Evolutionary conservation across 2,329 filamentous ascomycete genomes (phyloP), one percentile per base, ranked within the genome.

Genomic region (Xylaria sp.): DNA sequence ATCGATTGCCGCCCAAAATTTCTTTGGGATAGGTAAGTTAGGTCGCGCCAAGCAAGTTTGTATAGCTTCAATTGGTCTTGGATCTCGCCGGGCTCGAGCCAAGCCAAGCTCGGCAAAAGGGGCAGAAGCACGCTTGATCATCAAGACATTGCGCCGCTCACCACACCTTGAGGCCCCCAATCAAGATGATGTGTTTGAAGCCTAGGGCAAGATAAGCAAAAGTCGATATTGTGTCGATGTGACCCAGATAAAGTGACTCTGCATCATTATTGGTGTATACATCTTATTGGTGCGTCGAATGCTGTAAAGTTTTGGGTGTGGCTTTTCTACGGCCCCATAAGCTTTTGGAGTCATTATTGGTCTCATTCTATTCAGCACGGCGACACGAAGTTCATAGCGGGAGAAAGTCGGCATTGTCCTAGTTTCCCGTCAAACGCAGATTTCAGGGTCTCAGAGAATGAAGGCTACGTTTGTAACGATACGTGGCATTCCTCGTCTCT

Each of bases 181-280:
- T 23, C 7, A 27, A 54, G 21, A 48, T 15, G 13, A 37, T 46
- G 6, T 29, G 38, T 11, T 17, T 23, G 17, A 33, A 19, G 11
- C 25, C n/a, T 35, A n/a, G n/a, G n/a, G 31, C 7, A 41, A 56
- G 58, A 60, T 56, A 40, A 52, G 37, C 8, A n/a, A 4, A 52
- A 7, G 10, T 38, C 25, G 27, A 52, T 29, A 49, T 25, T 11
- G 19, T 48, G 17, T 19, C 25, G 44, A 51, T 44, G 13, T 46
- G 15, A 41, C 33, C 23, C 19, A 19, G 53, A 25, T 10, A 23
- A 52, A 33, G 3, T 7, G 9, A 9, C 37, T 55, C 35, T 13
- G 31, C 25, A 10, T 33, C 41, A 9, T n/a, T 37, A 11, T 23
- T n/a, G 19, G 11, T n/a, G 15, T 10, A 25, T 25, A 44, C 35